Evolutionary conservation across 2,329 filamentous ascomycete species (phyloP).

Genomic region (Colletotrichum theobromicola): DNA sequence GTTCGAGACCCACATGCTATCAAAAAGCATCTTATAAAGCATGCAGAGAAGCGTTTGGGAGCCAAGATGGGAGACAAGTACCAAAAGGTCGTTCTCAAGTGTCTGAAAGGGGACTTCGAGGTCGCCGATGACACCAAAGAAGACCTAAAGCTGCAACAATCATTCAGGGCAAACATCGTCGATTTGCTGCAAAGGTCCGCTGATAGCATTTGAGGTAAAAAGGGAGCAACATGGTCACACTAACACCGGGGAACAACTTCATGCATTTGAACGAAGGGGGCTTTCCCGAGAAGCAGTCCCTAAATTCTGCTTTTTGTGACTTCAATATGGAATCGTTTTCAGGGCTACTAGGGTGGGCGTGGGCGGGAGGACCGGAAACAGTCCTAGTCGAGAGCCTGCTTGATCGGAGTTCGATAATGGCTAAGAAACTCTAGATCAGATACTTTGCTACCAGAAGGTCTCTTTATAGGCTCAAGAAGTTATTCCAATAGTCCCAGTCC

Average conservation of each 20-base stretch:
- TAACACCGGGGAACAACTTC: too few species aligned
- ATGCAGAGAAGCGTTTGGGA: not conserved
- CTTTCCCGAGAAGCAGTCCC: too few species aligned
- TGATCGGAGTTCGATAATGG: too few species aligned
- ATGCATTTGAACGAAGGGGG: too few species aligned
- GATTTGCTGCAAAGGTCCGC: not conserved
- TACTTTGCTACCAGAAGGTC: not conserved
- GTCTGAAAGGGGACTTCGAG: not conserved
- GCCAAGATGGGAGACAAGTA: not conserved
- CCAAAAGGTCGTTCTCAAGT: not conserved
- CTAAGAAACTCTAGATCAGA: too few species aligned
- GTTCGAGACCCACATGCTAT: not conserved
- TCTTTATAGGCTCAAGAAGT: not conserved
- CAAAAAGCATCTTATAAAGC: not conserved
- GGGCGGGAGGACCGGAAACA: too few species aligned
- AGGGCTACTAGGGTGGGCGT: too few species aligned
- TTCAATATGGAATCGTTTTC: too few species aligned
- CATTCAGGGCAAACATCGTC: not conserved
- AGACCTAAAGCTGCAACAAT: not conserved
- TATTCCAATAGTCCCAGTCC: slow-evolving; percentile 14
- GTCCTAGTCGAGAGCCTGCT: too few species aligned
- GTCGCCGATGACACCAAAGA: not conserved
- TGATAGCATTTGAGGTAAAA: not conserved
- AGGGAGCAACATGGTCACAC: too few species aligned
- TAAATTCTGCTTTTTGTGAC: too few species aligned